Conservation (phyloP, 805 yeast species). For the Candida incommunis region DNA sequence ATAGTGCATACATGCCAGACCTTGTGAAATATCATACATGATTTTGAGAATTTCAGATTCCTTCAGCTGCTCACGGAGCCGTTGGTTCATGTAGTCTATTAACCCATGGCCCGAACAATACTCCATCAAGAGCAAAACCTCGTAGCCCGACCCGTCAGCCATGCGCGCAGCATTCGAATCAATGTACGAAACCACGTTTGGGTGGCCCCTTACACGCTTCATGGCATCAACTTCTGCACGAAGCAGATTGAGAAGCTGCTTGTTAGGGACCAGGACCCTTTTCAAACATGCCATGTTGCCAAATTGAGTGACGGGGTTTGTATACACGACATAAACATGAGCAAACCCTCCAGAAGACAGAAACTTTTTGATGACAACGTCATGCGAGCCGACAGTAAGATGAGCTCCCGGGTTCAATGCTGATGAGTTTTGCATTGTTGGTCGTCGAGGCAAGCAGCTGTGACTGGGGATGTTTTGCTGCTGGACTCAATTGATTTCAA, state of each 20-base stretch:
- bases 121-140: slow-evolving; percentile 87
- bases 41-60: slow-evolving; percentile 71
- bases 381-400: slow-evolving; percentile 74
- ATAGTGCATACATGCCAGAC: slow-evolving; percentile 75
- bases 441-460: neutral
- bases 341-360: slow-evolving; percentile 90
- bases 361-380: slow-evolving; percentile 52
- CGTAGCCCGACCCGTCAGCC: slow-evolving; percentile 40
- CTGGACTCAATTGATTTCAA: too few species aligned
- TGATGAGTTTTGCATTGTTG: slow-evolving; percentile 13
- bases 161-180: slow-evolving; percentile 89
- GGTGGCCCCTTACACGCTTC: slow-evolving; percentile 71
- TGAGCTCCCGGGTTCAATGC: slow-evolving; percentile 65
- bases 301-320: slow-evolving; percentile 46
- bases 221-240: slow-evolving; percentile 96
- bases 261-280: slow-evolving; percentile 90
- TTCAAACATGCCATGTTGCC: slow-evolving; percentile 62
- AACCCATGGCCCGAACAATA: slow-evolving; percentile 78
- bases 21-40: slow-evolving; percentile 68
- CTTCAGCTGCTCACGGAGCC: slow-evolving; percentile 61
- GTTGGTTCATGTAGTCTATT: slow-evolving; percentile 75
- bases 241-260: slow-evolving; percentile 62
- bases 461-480: neutral
- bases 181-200: slow-evolving; percentile 74
- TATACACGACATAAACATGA: slow-evolving; percentile 72